phyloP scores from a whole-genome alignment of 2,329 filamentous ascomycete genomes.

The Byssothecium circinans region DNA sequence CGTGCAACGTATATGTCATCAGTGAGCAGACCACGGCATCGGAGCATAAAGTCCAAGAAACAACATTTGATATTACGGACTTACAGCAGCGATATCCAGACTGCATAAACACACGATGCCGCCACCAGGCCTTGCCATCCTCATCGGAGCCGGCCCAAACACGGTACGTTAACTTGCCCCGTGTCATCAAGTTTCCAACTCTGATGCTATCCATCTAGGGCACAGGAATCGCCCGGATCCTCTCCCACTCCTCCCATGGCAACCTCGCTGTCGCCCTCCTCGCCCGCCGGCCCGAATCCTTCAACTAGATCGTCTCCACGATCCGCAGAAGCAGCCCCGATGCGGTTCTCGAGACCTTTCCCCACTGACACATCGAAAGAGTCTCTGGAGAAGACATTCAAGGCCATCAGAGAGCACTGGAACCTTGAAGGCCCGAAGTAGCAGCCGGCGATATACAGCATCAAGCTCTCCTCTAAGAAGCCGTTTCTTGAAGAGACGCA shows the following conservation, averaged over 20 bases:
- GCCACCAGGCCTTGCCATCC: constrained; percentile 36
- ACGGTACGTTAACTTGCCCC: constrained; percentile 20
- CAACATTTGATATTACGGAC: too few species aligned
- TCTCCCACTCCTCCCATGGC: constrained; percentile 54
- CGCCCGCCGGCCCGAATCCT: constrained; percentile 52
- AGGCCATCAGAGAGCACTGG: constrained; percentile 51
- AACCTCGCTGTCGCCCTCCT: constrained; percentile 60
- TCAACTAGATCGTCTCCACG: constrained; percentile 47
- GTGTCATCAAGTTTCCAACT: background rate
- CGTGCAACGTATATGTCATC: too few species aligned
- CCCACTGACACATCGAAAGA: constrained; percentile 54
- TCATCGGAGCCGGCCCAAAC: constrained; percentile 38
- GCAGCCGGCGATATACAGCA: constrained; percentile 56
- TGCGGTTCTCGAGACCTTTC: constrained; percentile 55
- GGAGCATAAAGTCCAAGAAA: too few species aligned
- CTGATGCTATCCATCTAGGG: constrained; percentile 41
- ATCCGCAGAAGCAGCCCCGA: constrained; percentile 47
- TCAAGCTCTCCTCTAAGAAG: constrained; percentile 59
- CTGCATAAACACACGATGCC: constrained; percentile 16
- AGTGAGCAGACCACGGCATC: too few species aligned
- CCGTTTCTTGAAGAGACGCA: constrained; percentile 59
- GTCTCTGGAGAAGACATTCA: constrained; percentile 53
- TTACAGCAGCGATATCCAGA: too few species aligned
- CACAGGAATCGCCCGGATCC: constrained; percentile 59
- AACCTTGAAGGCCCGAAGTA: constrained; percentile 56